Base-by-base conservation (phyloP, 371 early-diverging fungal species). In the Chytridiales sp. region DNA sequence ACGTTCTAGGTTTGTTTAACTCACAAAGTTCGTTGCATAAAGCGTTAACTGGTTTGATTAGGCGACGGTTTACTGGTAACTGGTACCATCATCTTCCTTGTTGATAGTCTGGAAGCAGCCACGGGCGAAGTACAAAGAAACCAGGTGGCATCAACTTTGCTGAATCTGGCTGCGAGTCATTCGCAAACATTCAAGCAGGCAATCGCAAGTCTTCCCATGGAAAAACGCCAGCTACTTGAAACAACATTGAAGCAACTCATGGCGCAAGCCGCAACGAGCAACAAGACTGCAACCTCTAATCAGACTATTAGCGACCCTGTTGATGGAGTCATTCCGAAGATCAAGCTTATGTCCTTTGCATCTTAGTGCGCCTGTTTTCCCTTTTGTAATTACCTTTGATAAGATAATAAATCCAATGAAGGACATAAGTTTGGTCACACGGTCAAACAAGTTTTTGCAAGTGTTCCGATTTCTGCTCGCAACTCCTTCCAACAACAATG, bases 91-190 rank as follows among this genome's bases (percentile, higher is more conserved):
- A 1, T 19, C 40, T 13, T 19, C 11, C 30, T 44, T 8, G 38
- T 34, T 9, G 15, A 9, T 4, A 11, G 15, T 4, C 38, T 55
- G 29, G 35, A 15, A 3, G 42, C 56, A 11, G n/a, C 38, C 6
- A 42, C 8, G 13, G 15, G 40, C 13, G 29, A 50, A 15, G 31
- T 27, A 19, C 51, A 68, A 6, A 51, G 62, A 19, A 39, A 56
- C 9, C 56, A 52, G 32, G 41, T 65, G 4, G 55, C 59, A 0
- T 34, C 59, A 13, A 61, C 65, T 21, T 42, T 75, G 42, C 41
- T 75, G n/a, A 64, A 72, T 34, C 38, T 68, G 11, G 75, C 75
- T 1, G 27, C 66, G 3, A 61, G 64, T 44, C 62, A 66, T n/a
- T 66, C 57, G 30, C 26, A 31, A 3, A 38, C 61, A 0, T 75